These are phyloP conservation scores for Pachyrhizus erosus DNA, from an alignment of 306 rosid genomes.

Conservation along the genomic window DNA sequence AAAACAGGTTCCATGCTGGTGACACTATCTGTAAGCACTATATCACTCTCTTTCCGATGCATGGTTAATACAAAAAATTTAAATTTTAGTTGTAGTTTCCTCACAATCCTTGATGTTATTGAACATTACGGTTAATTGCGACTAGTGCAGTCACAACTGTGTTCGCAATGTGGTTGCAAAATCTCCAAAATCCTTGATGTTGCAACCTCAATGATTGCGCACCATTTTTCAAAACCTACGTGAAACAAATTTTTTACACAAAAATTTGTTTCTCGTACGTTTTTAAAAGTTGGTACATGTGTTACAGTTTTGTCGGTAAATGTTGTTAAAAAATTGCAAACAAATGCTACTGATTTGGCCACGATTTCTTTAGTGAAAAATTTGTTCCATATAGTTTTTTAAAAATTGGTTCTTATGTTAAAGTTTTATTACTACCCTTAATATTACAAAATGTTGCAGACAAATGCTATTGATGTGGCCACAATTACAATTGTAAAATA, in stretches of 20 bases:
- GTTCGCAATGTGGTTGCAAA: neutral
- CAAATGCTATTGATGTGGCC: no score
- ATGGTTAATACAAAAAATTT: neutral
- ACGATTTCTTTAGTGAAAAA: no score
- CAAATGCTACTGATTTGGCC: no score
- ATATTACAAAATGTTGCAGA: no score
- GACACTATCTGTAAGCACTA: conserved; percentile 66
- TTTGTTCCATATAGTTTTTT: no score
- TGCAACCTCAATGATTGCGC: neutral
- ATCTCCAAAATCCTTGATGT: neutral
- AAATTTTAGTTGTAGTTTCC: neutral
- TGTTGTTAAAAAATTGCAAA: no score
- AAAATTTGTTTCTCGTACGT: no score
- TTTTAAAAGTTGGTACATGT: neutral
- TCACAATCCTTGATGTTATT: neutral
- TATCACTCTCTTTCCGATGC: neutral
- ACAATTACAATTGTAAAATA: no score
- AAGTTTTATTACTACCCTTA: neutral
- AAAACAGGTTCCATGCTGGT: conserved; percentile 71
- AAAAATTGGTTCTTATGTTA: neutral
- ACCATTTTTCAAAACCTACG: neutral
- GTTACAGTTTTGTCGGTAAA: neutral
- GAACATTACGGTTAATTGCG: neutral
- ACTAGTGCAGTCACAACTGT: neutral
- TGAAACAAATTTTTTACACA: no score